Base-by-base conservation (phyloP, 306 rosid genomes). In the Senna siamea region DNA sequence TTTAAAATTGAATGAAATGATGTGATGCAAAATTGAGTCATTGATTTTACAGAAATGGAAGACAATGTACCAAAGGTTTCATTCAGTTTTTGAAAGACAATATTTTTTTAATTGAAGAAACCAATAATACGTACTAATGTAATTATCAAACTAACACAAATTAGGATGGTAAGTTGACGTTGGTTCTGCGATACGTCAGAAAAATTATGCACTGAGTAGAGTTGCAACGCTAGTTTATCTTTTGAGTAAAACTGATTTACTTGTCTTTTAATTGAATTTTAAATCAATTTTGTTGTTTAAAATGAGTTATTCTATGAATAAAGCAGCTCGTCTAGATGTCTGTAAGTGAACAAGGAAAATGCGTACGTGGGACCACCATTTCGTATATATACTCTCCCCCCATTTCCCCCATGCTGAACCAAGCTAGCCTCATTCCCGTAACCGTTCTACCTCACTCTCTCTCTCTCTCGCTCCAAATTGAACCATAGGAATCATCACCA, bases 351-450 rank as follows among this genome's bases (percentile, higher is more conserved):
- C 63, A 78, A 61, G 52, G 76, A 79, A 70, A 69, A 71, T 35
- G 84, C 79, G 34, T 23, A 64, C 76, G 83, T 80, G 83, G 85
- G 84, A 47, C 83, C 78, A 53, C 83, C 80, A 38, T 7, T 58
- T 18, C 82, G n/a, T 83, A 75, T 80, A 83, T 60, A 75, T 71
- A 56, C 76, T 26, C 56, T 53, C 73, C 69, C 47, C 70, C 78
- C 62, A 74, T 74, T 44, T 56, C 54, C 32, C 20, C 59, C 79
- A 19, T 64, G 41, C 78, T 59, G 23, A 35, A 28, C 20, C 18
- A 44, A 63, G 34, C 9, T 14, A 62, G 37, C 46, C 68, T 12
- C 18, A 76, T 88, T 75, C 70, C 81, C 82, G 19, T 84, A 86
- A 88, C 93, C 89, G 93, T 73, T 63, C 60, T 13, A 62, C 48